phyloP scores from a whole-genome alignment of 2,329 filamentous ascomycete species.

The Cercospora sojina region DNA sequence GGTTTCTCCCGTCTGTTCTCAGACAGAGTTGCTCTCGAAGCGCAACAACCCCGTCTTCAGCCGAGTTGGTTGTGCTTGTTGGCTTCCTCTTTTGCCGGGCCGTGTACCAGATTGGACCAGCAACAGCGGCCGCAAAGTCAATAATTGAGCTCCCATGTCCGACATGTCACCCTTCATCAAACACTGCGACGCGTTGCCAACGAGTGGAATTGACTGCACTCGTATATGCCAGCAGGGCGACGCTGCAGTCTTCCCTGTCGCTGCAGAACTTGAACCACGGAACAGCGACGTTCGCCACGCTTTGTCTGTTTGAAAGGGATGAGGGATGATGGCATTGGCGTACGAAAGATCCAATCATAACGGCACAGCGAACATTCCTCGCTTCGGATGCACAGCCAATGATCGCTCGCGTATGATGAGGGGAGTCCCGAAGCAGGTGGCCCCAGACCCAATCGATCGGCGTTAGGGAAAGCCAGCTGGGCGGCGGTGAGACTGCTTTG shows the following conservation, averaged over 20 bases:
- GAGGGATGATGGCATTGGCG: background rate
- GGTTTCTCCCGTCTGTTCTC: background rate
- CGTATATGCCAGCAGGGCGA: background rate
- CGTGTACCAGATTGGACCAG: background rate
- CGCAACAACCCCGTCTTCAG: background rate
- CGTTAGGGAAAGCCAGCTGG: conserved; percentile 1
- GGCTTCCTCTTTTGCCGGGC: background rate
- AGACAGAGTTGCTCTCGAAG: background rate
- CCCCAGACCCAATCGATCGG: conserved; percentile 10
- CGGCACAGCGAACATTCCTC: background rate
- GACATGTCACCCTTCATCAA: background rate
- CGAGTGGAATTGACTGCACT: background rate
- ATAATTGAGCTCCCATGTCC: background rate
- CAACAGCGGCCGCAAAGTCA: background rate
- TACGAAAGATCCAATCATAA: conserved; percentile 14
- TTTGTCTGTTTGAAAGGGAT: background rate
- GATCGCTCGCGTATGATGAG: conserved; percentile 1
- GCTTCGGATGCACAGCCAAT: background rate
- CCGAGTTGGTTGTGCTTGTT: background rate
- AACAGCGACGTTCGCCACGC: background rate
- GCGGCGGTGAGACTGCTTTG: conserved; percentile 6
- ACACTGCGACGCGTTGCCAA: background rate
- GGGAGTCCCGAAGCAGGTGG: conserved; percentile 6
- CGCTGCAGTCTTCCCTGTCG: background rate
- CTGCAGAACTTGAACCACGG: background rate